Evolutionary conservation across 2,329 filamentous ascomycete genomes (phyloP).

Genomic region (Aureobasidium mangrovei): DNA sequence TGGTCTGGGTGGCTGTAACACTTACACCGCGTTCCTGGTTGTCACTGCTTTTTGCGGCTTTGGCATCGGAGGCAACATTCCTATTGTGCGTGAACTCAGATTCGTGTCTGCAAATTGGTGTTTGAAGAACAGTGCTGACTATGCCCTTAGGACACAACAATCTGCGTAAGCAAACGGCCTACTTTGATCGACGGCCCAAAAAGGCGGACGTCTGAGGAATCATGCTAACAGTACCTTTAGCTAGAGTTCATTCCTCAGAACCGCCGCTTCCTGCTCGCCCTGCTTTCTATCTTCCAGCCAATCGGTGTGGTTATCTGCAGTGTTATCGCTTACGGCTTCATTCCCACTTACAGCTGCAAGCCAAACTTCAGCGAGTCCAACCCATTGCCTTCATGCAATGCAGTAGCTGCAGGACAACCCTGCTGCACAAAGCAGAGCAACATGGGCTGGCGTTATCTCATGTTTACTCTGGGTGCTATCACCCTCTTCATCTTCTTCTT

Average conservation of each 20-base stretch:
- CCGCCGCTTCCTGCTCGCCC: conserved; percentile 43
- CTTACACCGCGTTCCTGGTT: conserved; percentile 45
- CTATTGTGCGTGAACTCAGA: conserved; percentile 27
- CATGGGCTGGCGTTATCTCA: conserved; percentile 37
- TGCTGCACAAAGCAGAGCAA: conserved; percentile 33
- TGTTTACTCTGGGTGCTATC: conserved; percentile 34
- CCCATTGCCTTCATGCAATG: conserved; percentile 38
- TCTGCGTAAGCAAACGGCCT: conserved; percentile 26
- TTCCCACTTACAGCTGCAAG: conserved; percentile 42
- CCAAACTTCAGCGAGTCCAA: conserved; percentile 40
- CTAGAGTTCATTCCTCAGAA: conserved; percentile 49
- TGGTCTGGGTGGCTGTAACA: conserved; percentile 42
- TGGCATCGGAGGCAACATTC: conserved; percentile 44
- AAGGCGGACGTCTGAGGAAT: too few relatives aligned
- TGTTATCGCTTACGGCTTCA: conserved; percentile 46
- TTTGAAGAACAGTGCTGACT: too few relatives aligned
- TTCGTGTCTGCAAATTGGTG: too few relatives aligned
- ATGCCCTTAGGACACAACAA: conserved; percentile 37
- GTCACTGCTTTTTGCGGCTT: conserved; percentile 46
- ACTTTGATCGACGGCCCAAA: too few relatives aligned
- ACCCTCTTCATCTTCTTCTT: conserved; percentile 40
- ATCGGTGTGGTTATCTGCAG: conserved; percentile 46
- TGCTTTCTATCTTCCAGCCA: conserved; percentile 48
- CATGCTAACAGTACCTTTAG: too few relatives aligned
- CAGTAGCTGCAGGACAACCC: conserved; percentile 21